Conservation (phyloP, 2,329 filamentous ascomycete species). For the Verruconis gallopava region DNA sequence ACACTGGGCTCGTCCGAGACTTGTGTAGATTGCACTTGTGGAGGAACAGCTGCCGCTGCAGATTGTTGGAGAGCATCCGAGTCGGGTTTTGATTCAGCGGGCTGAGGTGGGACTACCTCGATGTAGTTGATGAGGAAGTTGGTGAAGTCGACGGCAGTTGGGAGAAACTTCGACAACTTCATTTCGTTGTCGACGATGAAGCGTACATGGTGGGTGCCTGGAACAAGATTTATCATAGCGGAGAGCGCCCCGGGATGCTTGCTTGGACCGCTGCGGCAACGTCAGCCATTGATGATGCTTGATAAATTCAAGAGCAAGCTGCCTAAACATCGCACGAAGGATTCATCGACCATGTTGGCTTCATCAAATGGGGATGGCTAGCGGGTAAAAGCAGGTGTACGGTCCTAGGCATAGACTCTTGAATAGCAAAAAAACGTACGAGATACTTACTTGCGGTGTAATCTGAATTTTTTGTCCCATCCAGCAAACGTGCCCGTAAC, state of each 20-base stretch:
- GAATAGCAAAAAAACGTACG: too few relatives aligned
- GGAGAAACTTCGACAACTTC: constrained; percentile 73
- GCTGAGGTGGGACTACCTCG: constrained; percentile 57
- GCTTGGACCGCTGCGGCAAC: constrained; percentile 25
- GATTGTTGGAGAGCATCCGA: constrained; percentile 13
- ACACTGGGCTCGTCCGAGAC: constrained; percentile 22
- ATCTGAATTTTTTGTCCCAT: constrained; percentile 87
- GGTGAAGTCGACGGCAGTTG: constrained; percentile 93
- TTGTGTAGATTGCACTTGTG: neutral
- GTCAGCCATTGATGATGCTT: neutral
- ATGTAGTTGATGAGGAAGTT: constrained; percentile 98
- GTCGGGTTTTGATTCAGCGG: neutral
- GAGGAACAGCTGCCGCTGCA: constrained; percentile 17
- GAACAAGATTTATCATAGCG: constrained; percentile 68
- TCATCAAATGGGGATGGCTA: too few relatives aligned
- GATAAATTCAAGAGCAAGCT: neutral
- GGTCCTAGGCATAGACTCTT: too few relatives aligned
- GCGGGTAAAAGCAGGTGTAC: too few relatives aligned
- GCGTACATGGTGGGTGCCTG: constrained; percentile 91
- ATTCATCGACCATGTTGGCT: too few relatives aligned
- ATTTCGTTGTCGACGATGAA: constrained; percentile 93
- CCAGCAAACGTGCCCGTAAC: constrained; percentile 95
- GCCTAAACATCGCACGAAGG: neutral
- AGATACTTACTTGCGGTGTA: constrained; percentile 72
- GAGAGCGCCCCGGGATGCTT: constrained; percentile 48